Base-by-base conservation (phyloP, 1,284 basidiomycete genomes). In the Leccinum pseudoinsigne region DNA sequence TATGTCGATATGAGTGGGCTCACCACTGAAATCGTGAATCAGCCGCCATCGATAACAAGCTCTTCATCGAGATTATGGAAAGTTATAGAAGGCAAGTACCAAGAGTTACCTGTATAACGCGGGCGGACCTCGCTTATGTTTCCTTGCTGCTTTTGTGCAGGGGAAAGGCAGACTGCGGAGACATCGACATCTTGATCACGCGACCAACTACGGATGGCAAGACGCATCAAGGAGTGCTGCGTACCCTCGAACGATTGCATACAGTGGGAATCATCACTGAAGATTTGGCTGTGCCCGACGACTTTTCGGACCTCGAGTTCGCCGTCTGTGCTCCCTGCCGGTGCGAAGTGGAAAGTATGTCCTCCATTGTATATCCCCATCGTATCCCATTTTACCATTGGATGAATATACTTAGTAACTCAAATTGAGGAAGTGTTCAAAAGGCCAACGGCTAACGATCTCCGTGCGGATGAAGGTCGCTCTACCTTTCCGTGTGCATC, bases 111-210 rank as follows among this genome's bases (percentile, higher is more conserved):
- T 21, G 28, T 23, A 34, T 18, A 58, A 26, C 18, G 14, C 21
- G 10, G 12, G 5, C n/a, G 9, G n/a, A 11, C n/a, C 10, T 47
- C 5, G 3, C 12, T 47, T 21, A 47, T 47, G 6, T 57, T 26
- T 50, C 58, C 26, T 57, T 68, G 21, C 67, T 12, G 10, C 12
- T 38, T 34, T 8, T n/a, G 31, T 60, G 51, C 65, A 91, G 90
- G 64, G 92, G 93, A 5, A 89, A 89, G 71, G 78, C 80, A 1
- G 85, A 86, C 58, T 95, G 92, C 62, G 94, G 95, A 1, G 95
- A 97, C 73, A 93, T 97, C 62, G 95, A 97, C 74, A 87, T 97
- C 58, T 75, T 97, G 64, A 88, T 97, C 67, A 94, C 93, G 0
- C 86, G 93, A 14, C 82, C 87, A 23, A 81, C 84, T 0, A 74